phyloP scores from a whole-genome alignment of 805 yeast genomes.

The Candida dendrica region DNA sequence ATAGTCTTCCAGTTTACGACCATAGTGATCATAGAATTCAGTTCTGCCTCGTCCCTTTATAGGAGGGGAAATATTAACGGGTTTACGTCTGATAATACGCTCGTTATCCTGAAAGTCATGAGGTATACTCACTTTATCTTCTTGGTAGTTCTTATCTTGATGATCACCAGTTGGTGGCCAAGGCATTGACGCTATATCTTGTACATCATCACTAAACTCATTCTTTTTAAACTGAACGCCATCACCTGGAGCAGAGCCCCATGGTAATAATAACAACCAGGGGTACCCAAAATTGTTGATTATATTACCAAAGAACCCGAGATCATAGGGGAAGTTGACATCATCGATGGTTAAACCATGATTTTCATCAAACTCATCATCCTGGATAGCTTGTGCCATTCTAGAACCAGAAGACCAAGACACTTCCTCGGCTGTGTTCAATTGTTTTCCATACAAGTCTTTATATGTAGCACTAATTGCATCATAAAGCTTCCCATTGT shows the following conservation, averaged over 20 bases:
- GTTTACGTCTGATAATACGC: slow-evolving; percentile 22
- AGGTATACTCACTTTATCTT: background rate
- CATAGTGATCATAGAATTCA: slow-evolving; percentile 47
- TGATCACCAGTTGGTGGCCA: slow-evolving; percentile 92
- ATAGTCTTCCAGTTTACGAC: slow-evolving; percentile 78
- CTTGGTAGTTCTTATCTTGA: slow-evolving; percentile 19
- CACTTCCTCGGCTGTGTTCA: slow-evolving; percentile 4
- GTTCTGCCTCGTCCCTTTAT: slow-evolving; percentile 48
- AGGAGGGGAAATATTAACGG: slow-evolving; percentile 3
- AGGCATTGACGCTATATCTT: slow-evolving; percentile 61
- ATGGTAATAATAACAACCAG: slow-evolving; percentile 65
- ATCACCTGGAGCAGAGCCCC: slow-evolving; percentile 51
- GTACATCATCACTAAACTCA: slow-evolving; percentile 40
- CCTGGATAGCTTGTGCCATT: slow-evolving; percentile 1
- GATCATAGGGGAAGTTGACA: slow-evolving; percentile 78
- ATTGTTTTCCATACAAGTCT: slow-evolving; percentile 14
- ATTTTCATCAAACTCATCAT: slow-evolving; percentile 8
- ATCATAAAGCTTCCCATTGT: slow-evolving; percentile 46
- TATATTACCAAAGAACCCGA: slow-evolving; percentile 52
- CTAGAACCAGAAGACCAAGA: slow-evolving; percentile 14
- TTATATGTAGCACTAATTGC: slow-evolving; percentile 38
- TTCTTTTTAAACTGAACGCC: slow-evolving; percentile 55
- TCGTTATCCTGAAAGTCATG: slow-evolving; percentile 13
- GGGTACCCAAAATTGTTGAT: slow-evolving; percentile 50
- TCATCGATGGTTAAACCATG: slow-evolving; percentile 46